Evolutionary conservation across 148 eudicot species (phyloP), one percentile per base, ranked within the genome.

Genomic region (Fagopyrum homotropicum): DNA sequence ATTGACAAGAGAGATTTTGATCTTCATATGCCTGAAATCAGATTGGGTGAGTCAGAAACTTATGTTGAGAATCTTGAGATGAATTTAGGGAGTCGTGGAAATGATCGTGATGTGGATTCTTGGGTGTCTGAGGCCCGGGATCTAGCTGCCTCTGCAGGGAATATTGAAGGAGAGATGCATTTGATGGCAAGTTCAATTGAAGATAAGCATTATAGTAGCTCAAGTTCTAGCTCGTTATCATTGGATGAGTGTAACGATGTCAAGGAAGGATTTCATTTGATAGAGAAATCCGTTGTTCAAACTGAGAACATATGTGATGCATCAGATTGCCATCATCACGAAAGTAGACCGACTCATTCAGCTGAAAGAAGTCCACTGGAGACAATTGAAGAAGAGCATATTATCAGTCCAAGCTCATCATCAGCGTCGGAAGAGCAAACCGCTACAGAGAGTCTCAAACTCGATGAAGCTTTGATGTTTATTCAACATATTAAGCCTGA

Each of bases 201-300:
- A 71, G 78, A 55, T 29, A 73, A 78, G 69, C 78, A 76, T 44
- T 35, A 22, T 78, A 54, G n/a, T 15, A 60, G 44, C 48, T 83
- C 80, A 57, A 70, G 44, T 55, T 83, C 80, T 49, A 70, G 78
- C 74, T 63, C 80, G 15, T 78, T 75, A 66, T 75, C 79, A 1
- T 70, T 69, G 9, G 50, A 79, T 11, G 79, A 63, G 55, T 6
- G 29, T 72, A 52, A 64, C 70, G 80, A 70, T 76, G 57, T 47
- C 48, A 79, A 64, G 44, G 84, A 77, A 75, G 73, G 76, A 63
- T 68, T 48, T 68, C 74, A 73, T 45, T 45, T 73, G 70, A 45
- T 70, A 52, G 73, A 72, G 29, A 61, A 45, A 45, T 40, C 59
- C 76, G 77, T 68, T 15, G 54, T 52, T 74, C 55, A 66, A 66